Conservation (phyloP, 164 flowering plant genomes). For the Euptelea pleiosperma region DNA sequence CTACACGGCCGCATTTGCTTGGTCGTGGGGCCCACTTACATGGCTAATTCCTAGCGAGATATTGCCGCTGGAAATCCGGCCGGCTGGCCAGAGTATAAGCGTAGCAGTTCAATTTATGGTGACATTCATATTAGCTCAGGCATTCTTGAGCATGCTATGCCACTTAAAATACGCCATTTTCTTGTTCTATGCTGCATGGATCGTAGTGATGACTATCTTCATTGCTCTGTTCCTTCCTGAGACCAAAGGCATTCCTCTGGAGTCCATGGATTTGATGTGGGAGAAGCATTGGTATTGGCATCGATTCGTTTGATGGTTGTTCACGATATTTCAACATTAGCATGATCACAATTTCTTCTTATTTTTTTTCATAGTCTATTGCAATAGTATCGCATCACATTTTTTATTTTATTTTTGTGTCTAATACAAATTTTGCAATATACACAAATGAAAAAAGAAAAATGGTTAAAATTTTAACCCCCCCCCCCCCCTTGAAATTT, state of each 20-base stretch:
- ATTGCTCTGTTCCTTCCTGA: constrained; percentile 54
- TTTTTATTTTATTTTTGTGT: too few species aligned
- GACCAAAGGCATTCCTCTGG: constrained; percentile 62
- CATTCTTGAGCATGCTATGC: constrained; percentile 63
- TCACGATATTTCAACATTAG: too few species aligned
- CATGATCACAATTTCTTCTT: too few species aligned
- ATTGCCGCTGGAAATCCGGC: constrained; percentile 57
- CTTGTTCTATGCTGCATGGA: constrained; percentile 63
- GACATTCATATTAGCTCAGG: constrained; percentile 58
- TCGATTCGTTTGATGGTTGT: too few species aligned
- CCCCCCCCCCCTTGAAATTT: too few species aligned
- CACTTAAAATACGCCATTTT: constrained; percentile 56
- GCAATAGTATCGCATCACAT: too few species aligned
- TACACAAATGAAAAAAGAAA: too few species aligned
- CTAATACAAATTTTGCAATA: too few species aligned
- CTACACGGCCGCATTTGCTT: constrained; percentile 65
- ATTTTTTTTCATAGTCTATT: too few species aligned
- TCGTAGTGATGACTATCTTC: constrained; percentile 46
- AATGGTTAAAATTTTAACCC: too few species aligned
- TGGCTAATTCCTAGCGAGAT: constrained; percentile 83
- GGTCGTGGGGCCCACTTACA: constrained; percentile 83
- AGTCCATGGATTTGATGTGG: constrained; percentile 65
- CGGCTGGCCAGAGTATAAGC: constrained; percentile 60
- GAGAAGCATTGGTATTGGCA: constrained; percentile 76
- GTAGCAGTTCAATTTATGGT: constrained; percentile 53